A percentile compares a stretch with the other conserved stretches of the same genome.
Evolutionary conservation across 2,329 filamentous ascomycete genomes (phyloP).

Genomic region (Exophiala mesophila): DNA sequence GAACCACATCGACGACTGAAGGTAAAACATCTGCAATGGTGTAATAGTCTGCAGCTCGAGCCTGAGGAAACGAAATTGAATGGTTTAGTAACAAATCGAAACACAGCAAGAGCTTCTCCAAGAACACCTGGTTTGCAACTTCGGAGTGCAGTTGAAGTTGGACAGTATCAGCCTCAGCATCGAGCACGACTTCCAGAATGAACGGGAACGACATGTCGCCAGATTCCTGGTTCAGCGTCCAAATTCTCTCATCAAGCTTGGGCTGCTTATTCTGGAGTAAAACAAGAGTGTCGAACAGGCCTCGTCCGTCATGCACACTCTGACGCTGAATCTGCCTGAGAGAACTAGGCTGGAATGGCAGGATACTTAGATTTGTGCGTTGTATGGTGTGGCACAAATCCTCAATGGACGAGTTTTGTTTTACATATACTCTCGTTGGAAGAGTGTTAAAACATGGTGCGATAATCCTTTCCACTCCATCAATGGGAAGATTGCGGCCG

Average conservation of each 20-base stretch:
- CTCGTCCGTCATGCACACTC: constrained; percentile 41
- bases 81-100: constrained; percentile 34
- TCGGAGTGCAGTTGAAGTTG: constrained; percentile 61
- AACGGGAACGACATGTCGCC: constrained; percentile 63
- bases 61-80: constrained; percentile 25
- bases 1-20: background rate
- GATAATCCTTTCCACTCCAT: constrained; percentile 66
- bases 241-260: constrained; percentile 44
- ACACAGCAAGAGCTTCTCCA: constrained; percentile 21
- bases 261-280: constrained; percentile 64
- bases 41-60: constrained; percentile 15
- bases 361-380: constrained; percentile 53
- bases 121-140: constrained; percentile 17
- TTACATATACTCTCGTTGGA: constrained; percentile 60
- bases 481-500: constrained; percentile 64
- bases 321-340: constrained; percentile 64
- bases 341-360: constrained; percentile 70
- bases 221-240: constrained; percentile 47
- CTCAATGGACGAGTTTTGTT: constrained; percentile 45
- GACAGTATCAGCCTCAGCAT: constrained; percentile 49
- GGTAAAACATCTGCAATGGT: constrained; percentile 5
- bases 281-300: constrained; percentile 74
- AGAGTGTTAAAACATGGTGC: constrained; percentile 91
- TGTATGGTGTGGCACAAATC: constrained; percentile 60
- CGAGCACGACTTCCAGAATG: constrained; percentile 68